Percentiles rank a stretch among this genome's conserved stretches.
Conservation (phyloP, 805 yeast species). For the Candida multigemmis region DNA sequence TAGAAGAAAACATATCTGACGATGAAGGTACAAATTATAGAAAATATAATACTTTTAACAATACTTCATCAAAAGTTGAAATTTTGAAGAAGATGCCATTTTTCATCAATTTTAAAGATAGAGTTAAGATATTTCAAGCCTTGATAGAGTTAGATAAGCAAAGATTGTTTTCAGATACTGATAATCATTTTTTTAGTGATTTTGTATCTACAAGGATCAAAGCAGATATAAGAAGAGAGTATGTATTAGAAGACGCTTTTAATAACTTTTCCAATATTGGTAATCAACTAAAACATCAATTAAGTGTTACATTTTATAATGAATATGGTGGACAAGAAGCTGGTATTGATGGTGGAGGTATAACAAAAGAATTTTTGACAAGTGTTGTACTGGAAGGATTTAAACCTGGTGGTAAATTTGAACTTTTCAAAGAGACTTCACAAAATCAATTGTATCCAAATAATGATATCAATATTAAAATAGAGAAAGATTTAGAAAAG, state of each 20-base stretch:
- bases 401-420: constrained; percentile 15
- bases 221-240: constrained; percentile 61
- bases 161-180: constrained; percentile 5
- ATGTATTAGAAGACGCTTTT: constrained; percentile 69
- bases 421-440: constrained; percentile 32
- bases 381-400: constrained; percentile 66
- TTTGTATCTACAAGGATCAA: constrained; percentile 13
- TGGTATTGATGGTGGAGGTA: constrained; percentile 96
- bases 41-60: constrained; percentile 3
- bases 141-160: constrained; percentile 49
- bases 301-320: constrained; percentile 62
- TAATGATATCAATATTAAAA: constrained; percentile 38
- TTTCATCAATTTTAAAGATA: constrained; percentile 62
- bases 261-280: constrained; percentile 46
- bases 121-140: constrained; percentile 66
- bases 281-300: constrained; percentile 42
- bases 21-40: constrained; percentile 5
- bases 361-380: constrained; percentile 84
- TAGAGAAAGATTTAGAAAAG: constrained; percentile 20
- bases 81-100: constrained; percentile 65
- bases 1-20: constrained; percentile 6
- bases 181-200: constrained; percentile 4
- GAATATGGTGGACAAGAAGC: constrained; percentile 69
- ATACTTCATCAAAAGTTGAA: constrained; percentile 25
- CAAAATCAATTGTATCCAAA: constrained; percentile 69